Conservation (phyloP, 768 basidiomycete genomes). For the Mycena amicta region DNA sequence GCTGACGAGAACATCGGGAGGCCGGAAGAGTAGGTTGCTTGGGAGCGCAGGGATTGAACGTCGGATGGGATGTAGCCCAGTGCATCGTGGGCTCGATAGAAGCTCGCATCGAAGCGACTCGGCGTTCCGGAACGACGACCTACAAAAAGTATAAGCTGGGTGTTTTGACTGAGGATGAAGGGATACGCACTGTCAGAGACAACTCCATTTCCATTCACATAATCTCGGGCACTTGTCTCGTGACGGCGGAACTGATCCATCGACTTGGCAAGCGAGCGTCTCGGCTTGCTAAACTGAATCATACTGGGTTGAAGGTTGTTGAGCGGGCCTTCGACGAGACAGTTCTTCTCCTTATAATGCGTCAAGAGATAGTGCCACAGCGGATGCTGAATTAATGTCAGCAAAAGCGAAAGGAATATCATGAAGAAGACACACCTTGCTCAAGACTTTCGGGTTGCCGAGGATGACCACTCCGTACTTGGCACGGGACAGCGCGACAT, state of each 20-base stretch:
- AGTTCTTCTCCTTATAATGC: conserved; percentile 95
- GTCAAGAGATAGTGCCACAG: conserved; percentile 98
- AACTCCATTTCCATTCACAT: conserved; percentile 43
- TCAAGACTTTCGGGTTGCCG: conserved; percentile 99
- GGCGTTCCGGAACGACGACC: conserved; percentile 83
- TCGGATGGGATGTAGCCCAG: conserved; percentile 94
- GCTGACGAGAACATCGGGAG: conserved; percentile 79
- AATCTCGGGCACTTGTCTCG: conserved; percentile 90
- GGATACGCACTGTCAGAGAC: conserved; percentile 52
- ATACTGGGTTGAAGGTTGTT: conserved; percentile 96
- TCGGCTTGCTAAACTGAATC: conserved; percentile 99
- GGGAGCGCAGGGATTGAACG: conserved; percentile 92
- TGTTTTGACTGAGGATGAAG: neutral
- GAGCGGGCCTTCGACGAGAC: conserved; percentile 93
- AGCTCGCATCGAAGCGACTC: conserved; percentile 92
- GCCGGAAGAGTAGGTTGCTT: conserved; percentile 93
- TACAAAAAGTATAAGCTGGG: conserved; percentile 27
- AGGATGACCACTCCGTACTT: conserved; percentile 98
- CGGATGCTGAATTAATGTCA: conserved; percentile 68
- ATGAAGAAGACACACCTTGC: conserved; percentile 69
- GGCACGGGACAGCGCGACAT: conserved; percentile 95
- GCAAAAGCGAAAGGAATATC: conserved; percentile 1
- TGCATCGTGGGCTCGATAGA: conserved; percentile 94
- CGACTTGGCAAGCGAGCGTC: conserved; percentile 83
- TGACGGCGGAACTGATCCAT: conserved; percentile 94